Conservation (phyloP, 352 stramenopile genomes). For the Phytophthora fragariae region DNA sequence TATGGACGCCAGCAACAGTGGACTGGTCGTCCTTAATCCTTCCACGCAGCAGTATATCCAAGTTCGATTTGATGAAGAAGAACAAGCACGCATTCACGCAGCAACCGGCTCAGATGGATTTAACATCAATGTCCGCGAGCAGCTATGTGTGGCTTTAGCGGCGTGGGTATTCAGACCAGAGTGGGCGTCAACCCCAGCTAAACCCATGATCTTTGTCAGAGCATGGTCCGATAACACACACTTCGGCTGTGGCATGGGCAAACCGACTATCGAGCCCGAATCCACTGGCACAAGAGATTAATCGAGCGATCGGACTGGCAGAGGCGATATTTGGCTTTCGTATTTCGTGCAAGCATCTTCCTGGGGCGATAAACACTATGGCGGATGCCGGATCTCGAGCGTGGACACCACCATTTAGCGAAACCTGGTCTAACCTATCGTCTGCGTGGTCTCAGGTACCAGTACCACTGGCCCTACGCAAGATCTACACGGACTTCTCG, state of each 20-base stretch:
- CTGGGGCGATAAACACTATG: not conserved
- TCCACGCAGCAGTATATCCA: not conserved
- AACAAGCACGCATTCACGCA: not conserved
- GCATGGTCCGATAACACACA: slow-evolving; percentile 20
- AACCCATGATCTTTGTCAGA: not conserved
- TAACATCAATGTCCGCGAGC: slow-evolving; percentile 21
- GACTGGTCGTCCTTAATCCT: not conserved
- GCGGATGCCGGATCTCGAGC: slow-evolving; percentile 12
- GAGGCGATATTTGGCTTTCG: slow-evolving; percentile 12
- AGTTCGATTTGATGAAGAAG: not conserved
- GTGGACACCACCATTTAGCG: not conserved
- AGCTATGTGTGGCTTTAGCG: slow-evolving; percentile 7
- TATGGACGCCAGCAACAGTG: slow-evolving; percentile 2
- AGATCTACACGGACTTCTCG: slow-evolving; percentile 23
- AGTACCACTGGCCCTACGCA: not conserved
- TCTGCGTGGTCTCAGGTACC: slow-evolving; percentile 13
- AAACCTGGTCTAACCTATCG: slow-evolving; percentile 20
- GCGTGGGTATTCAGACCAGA: not conserved
- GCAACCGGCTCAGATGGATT: not conserved
- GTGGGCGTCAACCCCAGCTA: not conserved
- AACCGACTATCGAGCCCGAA: slow-evolving; percentile 14
- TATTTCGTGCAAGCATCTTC: slow-evolving; percentile 7
- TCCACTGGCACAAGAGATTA: not conserved
- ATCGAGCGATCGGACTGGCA: slow-evolving; percentile 8
- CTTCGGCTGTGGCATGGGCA: slow-evolving; percentile 1